Percentiles rank a stretch among this genome's conserved stretches.
phyloP scores from a whole-genome alignment of 495 filamentous ascomycete species.

The Viridothelium virens region DNA sequence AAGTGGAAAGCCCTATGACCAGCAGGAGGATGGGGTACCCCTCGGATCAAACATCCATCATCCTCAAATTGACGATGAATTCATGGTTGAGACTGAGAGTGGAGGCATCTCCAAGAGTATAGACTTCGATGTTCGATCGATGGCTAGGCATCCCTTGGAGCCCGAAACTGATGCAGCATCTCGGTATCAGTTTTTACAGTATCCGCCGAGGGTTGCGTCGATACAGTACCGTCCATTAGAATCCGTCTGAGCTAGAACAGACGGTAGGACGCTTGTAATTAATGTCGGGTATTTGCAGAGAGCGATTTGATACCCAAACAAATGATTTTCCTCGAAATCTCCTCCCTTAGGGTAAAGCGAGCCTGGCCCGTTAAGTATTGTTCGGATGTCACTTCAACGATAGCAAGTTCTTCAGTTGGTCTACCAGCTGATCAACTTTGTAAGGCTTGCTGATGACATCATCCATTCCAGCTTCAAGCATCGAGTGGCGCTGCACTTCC shows the following conservation, averaged over 20 bases:
- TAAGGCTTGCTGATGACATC: constrained; percentile 25
- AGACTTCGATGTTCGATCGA: neutral
- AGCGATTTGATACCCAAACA: neutral
- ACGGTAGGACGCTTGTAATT: neutral
- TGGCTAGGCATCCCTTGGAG: neutral
- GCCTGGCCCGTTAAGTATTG: too few relatives aligned
- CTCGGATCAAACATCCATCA: neutral
- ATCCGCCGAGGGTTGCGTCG: neutral
- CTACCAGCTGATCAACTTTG: constrained; percentile 20
- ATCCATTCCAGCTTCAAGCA: constrained; percentile 32
- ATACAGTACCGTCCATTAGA: neutral
- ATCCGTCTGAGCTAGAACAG: neutral
- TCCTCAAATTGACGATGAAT: neutral
- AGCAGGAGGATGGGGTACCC: neutral
- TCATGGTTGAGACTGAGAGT: neutral
- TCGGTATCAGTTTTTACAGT: neutral
- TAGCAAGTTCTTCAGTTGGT: constrained; percentile 13
- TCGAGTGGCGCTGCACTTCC: constrained; percentile 25
- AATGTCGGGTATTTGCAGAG: neutral
- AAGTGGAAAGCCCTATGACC: neutral
- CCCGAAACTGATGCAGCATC: neutral
- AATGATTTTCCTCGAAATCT: too few relatives aligned
- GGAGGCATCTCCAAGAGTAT: constrained; percentile 3
- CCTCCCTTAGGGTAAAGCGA: too few relatives aligned
- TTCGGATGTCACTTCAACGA: too few relatives aligned